Evolutionary conservation across 2,329 filamentous ascomycete genomes (phyloP), one percentile per base, ranked within the genome.

Genomic region (Pseudogymnoascus sp.): DNA sequence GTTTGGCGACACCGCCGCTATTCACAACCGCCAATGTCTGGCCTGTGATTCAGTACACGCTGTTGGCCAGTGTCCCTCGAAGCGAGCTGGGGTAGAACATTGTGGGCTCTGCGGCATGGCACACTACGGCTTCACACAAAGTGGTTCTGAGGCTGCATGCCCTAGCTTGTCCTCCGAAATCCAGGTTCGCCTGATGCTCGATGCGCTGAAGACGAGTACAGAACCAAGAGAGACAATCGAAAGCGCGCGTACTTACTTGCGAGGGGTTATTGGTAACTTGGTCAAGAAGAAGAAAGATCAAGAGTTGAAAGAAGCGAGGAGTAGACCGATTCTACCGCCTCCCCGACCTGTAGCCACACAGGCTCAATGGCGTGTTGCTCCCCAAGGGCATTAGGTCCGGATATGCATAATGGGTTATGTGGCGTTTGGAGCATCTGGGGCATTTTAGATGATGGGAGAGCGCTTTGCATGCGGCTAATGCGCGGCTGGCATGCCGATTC

Each of bases 51-150:
- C 74, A 19, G 61, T 66, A n/a, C 85, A 88, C 68, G 69, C 74
- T 1, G 68, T 73, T 10, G 84, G 84, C n/a, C 75, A 76, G 39
- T 89, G 85, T 67, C 80, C 79, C 8, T 72, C 87, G 30, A 85
- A 84, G 68, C 64, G 76, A 4, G 78, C 80, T 7, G 82, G 82
- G 1, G 74, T 79, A 2, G 83, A 87, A 66, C 72, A 79, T 65
- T 89, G 86, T 70, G 79, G 79, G 5, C 75, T 88, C 5, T 88
- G 86, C 63, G 83, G 84, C 13, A 76, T 82, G 19, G 80, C 82
- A 1, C 84, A 87, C 67, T 82, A 76, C 63, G 83, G 83, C 2
- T 68, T 75, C 59, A 71, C 72, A 1, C 76, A 80, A 30, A 78
- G 76, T 7, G 34, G 21, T 15, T 34, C 7, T 18, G 18, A 15